phyloP scores from a whole-genome alignment of 1,284 basidiomycete genomes.

The Lignosus rhinocerotis region DNA sequence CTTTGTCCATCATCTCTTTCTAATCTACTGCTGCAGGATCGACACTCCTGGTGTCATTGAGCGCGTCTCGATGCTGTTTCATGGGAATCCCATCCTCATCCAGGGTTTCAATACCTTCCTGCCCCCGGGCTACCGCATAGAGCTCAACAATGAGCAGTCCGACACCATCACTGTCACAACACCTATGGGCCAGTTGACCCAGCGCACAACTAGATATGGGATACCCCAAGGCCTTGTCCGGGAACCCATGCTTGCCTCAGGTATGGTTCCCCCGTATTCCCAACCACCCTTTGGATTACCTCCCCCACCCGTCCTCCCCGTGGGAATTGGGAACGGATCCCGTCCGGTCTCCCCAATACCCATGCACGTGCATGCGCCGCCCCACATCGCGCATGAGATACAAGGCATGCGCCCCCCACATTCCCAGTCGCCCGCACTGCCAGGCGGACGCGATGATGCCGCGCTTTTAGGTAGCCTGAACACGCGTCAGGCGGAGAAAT shows the following conservation, averaged over 20 bases:
- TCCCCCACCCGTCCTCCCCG: conserved; percentile 33
- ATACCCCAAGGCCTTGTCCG: conserved; percentile 35
- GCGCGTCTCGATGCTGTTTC: conserved; percentile 93
- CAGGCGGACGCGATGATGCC: conserved; percentile 37
- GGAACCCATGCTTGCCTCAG: conserved; percentile 19
- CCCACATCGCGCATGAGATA: conserved; percentile 20
- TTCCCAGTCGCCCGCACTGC: conserved; percentile 26
- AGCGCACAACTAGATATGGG: conserved; percentile 45
- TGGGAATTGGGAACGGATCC: conserved; percentile 31
- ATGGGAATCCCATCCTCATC: conserved; percentile 91
- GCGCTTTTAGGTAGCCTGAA: conserved; percentile 57
- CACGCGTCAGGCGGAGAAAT: conserved; percentile 35
- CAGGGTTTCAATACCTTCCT: conserved; percentile 99
- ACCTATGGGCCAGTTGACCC: conserved; percentile 81
- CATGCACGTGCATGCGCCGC: conserved; percentile 18
- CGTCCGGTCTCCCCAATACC: conserved; percentile 31
- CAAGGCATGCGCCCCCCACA: conserved; percentile 19
- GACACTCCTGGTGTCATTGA: conserved; percentile 99
- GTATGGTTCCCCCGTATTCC: conserved; percentile 23
- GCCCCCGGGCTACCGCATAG: conserved; percentile 95
- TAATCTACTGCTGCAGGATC: conserved; percentile 59
- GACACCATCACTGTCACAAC: conserved; percentile 95
- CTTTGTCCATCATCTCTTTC: background rate
- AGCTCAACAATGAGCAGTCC: conserved; percentile 79
- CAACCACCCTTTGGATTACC: conserved; percentile 29